phyloP scores from a whole-genome alignment of 352 stramenopile genomes.

The Phytopythium helicoides region DNA sequence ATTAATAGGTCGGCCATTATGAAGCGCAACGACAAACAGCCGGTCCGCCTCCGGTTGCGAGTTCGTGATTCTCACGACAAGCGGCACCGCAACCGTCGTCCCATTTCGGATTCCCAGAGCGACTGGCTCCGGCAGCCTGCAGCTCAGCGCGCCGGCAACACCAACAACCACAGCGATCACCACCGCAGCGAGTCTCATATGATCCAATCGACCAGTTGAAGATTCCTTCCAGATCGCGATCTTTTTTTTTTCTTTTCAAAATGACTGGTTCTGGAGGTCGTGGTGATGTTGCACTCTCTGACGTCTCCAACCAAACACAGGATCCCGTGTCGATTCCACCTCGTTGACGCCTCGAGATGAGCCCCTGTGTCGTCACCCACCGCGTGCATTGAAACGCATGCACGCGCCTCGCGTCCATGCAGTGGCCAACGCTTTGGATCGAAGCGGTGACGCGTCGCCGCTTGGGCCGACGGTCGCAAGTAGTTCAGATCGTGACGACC shows the following conservation, averaged over 20 bases:
- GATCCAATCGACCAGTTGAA: no score
- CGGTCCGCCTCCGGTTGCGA: background rate
- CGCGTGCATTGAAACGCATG: slow-evolving; percentile 2
- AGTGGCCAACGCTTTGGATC: background rate
- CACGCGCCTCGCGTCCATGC: background rate
- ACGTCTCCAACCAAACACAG: no score
- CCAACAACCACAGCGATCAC: background rate
- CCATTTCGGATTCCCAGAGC: slow-evolving; percentile 26
- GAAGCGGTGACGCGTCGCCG: slow-evolving; percentile 5
- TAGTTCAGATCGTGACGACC: no score
- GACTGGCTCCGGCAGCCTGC: slow-evolving; percentile 21
- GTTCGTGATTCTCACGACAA: slow-evolving; percentile 17
- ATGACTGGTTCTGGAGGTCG: no score
- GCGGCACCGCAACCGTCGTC: slow-evolving; percentile 14
- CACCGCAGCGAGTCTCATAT: no score
- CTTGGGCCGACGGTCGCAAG: background rate
- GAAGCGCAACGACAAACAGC: slow-evolving; percentile 13
- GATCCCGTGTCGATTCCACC: no score
- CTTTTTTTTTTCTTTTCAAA: no score
- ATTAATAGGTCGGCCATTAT: slow-evolving; percentile 15
- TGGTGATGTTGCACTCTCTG: no score
- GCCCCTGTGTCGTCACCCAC: no score
- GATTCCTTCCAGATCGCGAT: no score
- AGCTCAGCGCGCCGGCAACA: slow-evolving; percentile 13
- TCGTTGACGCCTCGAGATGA: no score